A percentile compares a stretch with the other conserved stretches of the same genome.
Conservation (phyloP, 2,329 filamentous ascomycete species). For the Amauroascus verrucosus region DNA sequence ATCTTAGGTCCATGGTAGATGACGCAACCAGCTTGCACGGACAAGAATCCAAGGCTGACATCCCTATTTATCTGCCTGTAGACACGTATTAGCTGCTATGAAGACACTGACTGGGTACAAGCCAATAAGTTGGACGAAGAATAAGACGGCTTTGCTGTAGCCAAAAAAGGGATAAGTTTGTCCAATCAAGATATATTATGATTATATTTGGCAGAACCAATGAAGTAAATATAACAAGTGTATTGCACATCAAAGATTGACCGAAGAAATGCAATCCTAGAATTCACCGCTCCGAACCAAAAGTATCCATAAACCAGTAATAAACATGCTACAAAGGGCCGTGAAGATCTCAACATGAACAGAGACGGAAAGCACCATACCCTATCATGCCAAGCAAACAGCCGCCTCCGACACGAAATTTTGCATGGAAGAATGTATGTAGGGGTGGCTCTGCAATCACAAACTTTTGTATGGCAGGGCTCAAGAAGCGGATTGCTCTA, state of each 20-base stretch:
- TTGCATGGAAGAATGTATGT: neutral
- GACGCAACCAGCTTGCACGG: neutral
- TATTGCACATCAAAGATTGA: neutral
- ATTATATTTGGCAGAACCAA: neutral
- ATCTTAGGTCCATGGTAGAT: neutral
- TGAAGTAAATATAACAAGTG: neutral
- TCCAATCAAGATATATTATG: neutral
- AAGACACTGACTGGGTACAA: neutral
- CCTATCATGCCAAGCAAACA: slow-evolving; percentile 3
- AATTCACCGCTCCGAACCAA: neutral
- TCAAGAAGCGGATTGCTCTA: neutral
- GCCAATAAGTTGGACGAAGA: neutral
- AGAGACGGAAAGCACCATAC: neutral
- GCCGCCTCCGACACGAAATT: neutral
- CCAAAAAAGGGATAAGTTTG: neutral
- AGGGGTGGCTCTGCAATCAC: neutral
- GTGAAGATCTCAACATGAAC: neutral
- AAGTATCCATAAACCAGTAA: neutral
- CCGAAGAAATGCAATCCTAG: neutral
- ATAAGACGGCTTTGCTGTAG: neutral
- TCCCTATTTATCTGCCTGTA: neutral
- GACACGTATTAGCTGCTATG: neutral
- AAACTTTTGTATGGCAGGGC: slow-evolving; percentile 1
- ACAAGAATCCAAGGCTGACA: neutral
- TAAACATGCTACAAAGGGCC: neutral